phyloP scores from a whole-genome alignment of 2,329 filamentous ascomycete species.

The Colletotrichum sp. region DNA sequence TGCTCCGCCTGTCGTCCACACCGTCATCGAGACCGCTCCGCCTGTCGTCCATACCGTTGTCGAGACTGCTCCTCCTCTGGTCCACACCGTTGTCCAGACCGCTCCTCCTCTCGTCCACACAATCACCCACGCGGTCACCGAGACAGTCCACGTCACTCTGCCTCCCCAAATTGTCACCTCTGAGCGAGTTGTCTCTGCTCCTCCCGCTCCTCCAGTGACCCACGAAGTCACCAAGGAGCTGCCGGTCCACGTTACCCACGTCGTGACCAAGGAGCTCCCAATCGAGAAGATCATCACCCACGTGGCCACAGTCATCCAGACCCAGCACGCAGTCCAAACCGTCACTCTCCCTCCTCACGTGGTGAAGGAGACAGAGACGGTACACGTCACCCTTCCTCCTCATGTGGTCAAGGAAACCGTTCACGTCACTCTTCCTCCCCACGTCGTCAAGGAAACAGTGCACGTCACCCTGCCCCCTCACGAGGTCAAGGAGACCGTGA shows the following conservation, averaged over 20 bases:
- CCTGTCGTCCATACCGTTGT: not conserved
- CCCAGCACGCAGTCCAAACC: not conserved
- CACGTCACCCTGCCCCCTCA: not conserved
- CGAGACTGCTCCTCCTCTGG: not conserved
- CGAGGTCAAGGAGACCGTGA: conserved; percentile 6
- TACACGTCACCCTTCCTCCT: conserved; percentile 5
- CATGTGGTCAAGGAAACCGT: conserved; percentile 10
- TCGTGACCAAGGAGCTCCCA: not conserved
- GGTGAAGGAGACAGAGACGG: not conserved
- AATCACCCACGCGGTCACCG: not conserved
- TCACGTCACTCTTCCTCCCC: not conserved
- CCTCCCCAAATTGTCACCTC: not conserved
- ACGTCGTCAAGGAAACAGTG: not conserved
- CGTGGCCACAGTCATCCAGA: not conserved
- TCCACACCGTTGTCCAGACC: not conserved
- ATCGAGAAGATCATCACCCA: not conserved
- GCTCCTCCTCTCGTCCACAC: not conserved
- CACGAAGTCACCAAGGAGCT: not conserved
- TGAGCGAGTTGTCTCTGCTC: not conserved
- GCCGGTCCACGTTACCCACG: not conserved
- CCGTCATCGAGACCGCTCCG: not conserved
- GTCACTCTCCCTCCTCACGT: not conserved
- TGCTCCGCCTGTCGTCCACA: not conserved
- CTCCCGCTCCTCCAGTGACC: not conserved
- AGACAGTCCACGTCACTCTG: conserved; percentile 5